These are phyloP conservation scores for Podila epigama DNA, from an alignment of 192 early-diverging fungal species.

Conservation along the genomic window DNA sequence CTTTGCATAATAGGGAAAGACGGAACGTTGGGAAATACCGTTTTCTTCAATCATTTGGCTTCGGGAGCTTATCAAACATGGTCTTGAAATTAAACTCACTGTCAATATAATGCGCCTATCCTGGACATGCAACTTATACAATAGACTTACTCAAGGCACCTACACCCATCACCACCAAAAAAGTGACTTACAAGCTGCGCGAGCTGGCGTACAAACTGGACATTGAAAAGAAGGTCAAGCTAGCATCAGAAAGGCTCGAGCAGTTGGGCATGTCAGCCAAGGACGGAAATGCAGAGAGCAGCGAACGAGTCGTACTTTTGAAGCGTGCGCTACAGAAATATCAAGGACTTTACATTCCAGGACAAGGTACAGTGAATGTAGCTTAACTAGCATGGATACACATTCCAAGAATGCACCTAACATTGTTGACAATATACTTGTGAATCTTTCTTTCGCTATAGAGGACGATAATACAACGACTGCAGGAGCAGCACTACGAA, in stretches of 20 bases:
- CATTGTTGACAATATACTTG: too few species aligned
- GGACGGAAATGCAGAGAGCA: conserved; percentile 64
- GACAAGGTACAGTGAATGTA: conserved; percentile 56
- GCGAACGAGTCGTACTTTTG: conserved; percentile 75
- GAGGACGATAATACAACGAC: conserved; percentile 47
- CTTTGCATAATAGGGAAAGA: too few species aligned
- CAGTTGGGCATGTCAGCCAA: conserved; percentile 57
- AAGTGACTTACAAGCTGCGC: conserved; percentile 81
- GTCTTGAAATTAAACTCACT: too few species aligned
- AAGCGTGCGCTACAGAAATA: conserved; percentile 84
- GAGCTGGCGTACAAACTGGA: conserved; percentile 92
- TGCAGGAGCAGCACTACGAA: conserved; percentile 65
- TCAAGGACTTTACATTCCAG: conserved; percentile 85
- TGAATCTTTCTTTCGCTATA: too few species aligned
- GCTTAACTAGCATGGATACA: too few species aligned
- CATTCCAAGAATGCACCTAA: too few species aligned
- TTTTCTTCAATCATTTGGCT: too few species aligned
- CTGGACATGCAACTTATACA: too few species aligned
- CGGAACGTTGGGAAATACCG: too few species aligned
- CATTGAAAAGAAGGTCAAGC: conserved; percentile 90
- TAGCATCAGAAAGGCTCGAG: conserved; percentile 79
- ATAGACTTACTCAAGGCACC: conserved; percentile 73
- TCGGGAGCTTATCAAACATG: too few species aligned
- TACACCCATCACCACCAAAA: conserved; percentile 67
- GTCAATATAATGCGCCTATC: too few species aligned